phyloP scores from a whole-genome alignment of 805 yeast species.

The Ogataea parapolymorpha region DNA sequence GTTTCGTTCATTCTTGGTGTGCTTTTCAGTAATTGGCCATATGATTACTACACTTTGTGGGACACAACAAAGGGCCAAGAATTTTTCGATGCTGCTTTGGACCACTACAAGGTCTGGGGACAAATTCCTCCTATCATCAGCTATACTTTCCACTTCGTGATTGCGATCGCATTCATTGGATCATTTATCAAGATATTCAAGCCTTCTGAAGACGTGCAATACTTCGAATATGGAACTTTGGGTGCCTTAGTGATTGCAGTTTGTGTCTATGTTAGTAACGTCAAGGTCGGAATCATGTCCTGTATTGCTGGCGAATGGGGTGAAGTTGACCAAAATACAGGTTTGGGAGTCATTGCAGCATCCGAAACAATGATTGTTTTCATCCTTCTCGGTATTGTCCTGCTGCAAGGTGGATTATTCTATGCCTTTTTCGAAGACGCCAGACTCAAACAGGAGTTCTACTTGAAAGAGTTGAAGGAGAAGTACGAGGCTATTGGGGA shows the following conservation, averaged over 20 bases:
- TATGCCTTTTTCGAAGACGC: constrained; percentile 51
- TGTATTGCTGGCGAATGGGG: constrained; percentile 83
- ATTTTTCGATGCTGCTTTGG: constrained; percentile 59
- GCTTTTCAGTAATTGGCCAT: constrained; percentile 73
- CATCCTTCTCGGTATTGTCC: constrained; percentile 71
- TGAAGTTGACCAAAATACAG: constrained; percentile 82
- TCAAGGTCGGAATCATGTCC: constrained; percentile 74
- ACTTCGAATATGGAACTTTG: constrained; percentile 87
- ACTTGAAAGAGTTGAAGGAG: constrained; percentile 25
- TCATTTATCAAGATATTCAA: constrained; percentile 74
- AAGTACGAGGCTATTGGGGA: constrained; percentile 15
- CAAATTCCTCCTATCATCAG: constrained; percentile 55
- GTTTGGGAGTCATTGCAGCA: constrained; percentile 89
- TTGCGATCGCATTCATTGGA: constrained; percentile 67
- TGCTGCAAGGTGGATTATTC: constrained; percentile 85
- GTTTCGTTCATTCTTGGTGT: constrained; percentile 80
- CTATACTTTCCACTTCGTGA: constrained; percentile 59
- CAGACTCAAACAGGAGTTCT: constrained; percentile 25
- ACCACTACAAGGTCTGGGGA: constrained; percentile 77
- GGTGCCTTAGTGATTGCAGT: constrained; percentile 68
- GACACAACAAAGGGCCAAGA: constrained; percentile 43
- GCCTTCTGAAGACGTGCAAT: constrained; percentile 80
- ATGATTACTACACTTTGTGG: constrained; percentile 77
- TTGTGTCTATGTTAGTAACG: constrained; percentile 81
- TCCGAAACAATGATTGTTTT: constrained; percentile 73